Evolutionary conservation across 176 grass and related monocot species (phyloP), one percentile per base, ranked within the genome.

Genomic region (Avena sativa): DNA sequence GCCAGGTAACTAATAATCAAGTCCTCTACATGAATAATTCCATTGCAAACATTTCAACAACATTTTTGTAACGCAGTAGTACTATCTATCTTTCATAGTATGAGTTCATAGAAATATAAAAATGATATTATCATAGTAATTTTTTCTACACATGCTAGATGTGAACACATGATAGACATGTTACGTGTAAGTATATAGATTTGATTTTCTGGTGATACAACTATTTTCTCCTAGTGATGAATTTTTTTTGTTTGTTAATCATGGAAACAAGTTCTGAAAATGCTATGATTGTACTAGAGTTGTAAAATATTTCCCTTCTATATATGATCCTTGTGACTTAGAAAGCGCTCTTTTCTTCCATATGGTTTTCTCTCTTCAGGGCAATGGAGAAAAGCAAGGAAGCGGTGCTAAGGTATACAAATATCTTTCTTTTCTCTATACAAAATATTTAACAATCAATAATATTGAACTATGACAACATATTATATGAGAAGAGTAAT

Each of bases 381-480:
- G 84, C 13, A 67, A 78, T 0, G 12, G 36, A 9, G 77, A 61
- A 62, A 58, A 79, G 8, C 6, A 61, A 21, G 77, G 77, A 79
- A 79, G 57, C 3, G 44, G 57, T 6, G 56, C 57, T 0, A 62
- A 79, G 77, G 77, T 71, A 21, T 21, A 17, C 4, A 71, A 2
- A 71, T 71, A 71, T 71, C 4, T 46, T 46, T 20, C 8, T 71
- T 46, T 44, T 44, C 4, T 5, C 17, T 9, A 9, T 38, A 70
- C 4, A 4, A 44, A 43, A 46, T 71, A 20, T 21, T 46, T 43
- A 11, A 17, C 15, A 70, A 43, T 43, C 3, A 17, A 40, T 43
- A 5, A 10, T n/a, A 23, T 0, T 71, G 19, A 25, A 25, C 44
- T 73, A 73, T 3, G 0, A 12, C 12, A 21, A 71, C 16, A 69